Percentiles rank a stretch among this genome's conserved stretches.
These are phyloP conservation scores for Pyrenochaeta sp. DNA, from an alignment of 2,329 filamentous ascomycete species.

Conservation along the genomic window DNA sequence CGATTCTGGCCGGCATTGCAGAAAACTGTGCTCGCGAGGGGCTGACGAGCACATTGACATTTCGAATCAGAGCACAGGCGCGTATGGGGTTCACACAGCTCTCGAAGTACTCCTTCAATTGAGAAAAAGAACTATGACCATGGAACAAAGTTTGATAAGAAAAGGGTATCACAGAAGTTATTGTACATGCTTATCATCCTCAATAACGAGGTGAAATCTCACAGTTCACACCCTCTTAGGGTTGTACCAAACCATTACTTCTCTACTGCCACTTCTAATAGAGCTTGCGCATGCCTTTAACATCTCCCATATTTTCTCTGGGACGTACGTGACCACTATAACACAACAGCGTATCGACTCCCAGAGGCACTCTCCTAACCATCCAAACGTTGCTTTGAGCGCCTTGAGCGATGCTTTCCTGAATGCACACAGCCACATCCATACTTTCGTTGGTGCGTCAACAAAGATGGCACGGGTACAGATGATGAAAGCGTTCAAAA, in stretches of 20 bases:
- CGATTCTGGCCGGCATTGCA: too few relatives aligned
- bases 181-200: not conserved
- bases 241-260: slow-evolving; percentile 27
- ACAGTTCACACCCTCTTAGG: slow-evolving; percentile 20
- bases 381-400: slow-evolving; percentile 17
- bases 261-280: slow-evolving; percentile 9
- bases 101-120: too few relatives aligned
- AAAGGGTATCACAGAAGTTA: not conserved
- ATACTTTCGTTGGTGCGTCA: slow-evolving; percentile 19
- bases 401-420: slow-evolving; percentile 11
- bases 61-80: too few relatives aligned
- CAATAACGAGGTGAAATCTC: not conserved
- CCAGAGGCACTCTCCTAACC: slow-evolving; percentile 16
- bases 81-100: too few relatives aligned
- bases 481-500: slow-evolving; percentile 13
- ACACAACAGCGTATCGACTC: slow-evolving; percentile 4
- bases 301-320: slow-evolving; percentile 19
- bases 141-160: not conserved
- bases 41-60: too few relatives aligned
- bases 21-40: too few relatives aligned
- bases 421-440: slow-evolving; percentile 21
- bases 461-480: slow-evolving; percentile 18
- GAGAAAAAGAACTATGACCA: too few relatives aligned
- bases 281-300: slow-evolving; percentile 8
- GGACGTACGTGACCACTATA: slow-evolving; percentile 18